phyloP scores from a whole-genome alignment of 2,329 filamentous ascomycete species.

The Fusarium humuli region DNA sequence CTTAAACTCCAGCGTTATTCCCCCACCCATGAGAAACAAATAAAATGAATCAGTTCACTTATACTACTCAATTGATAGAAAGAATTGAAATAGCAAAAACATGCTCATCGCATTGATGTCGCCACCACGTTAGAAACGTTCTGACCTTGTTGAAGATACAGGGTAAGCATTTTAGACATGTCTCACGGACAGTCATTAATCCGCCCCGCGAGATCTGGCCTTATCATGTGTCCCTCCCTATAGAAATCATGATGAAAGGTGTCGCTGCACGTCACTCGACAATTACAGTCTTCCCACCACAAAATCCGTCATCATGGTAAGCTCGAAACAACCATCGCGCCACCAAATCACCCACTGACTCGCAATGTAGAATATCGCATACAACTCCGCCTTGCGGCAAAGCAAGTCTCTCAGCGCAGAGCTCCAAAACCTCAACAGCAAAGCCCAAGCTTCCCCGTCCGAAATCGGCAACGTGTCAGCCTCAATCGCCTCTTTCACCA shows the following conservation, averaged over 20 bases:
- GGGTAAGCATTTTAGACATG: constrained; percentile 9
- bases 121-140: background rate
- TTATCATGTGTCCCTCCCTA: constrained; percentile 34
- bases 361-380: constrained; percentile 75
- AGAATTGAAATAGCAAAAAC: background rate
- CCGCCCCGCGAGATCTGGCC: constrained; percentile 47
- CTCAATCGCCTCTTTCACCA: constrained; percentile 82
- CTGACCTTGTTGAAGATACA: background rate
- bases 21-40: background rate
- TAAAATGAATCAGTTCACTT: accelerated
- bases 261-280: constrained; percentile 19
- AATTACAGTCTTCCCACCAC: constrained; percentile 10
- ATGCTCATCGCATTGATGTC: background rate
- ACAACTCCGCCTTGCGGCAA: constrained; percentile 88
- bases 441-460: constrained; percentile 69
- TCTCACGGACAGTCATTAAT: constrained; percentile 24
- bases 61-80: background rate
- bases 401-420: constrained; percentile 83
- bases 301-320: constrained; percentile 46
- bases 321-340: accelerated
- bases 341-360: background rate
- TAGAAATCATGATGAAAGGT: constrained; percentile 41
- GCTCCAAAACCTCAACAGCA: constrained; percentile 75
- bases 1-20: background rate
- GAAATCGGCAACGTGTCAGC: constrained; percentile 77